These are phyloP conservation scores for Paramyrothecium sp. DNA, from an alignment of 2,329 filamentous ascomycete species.

Conservation along the genomic window DNA sequence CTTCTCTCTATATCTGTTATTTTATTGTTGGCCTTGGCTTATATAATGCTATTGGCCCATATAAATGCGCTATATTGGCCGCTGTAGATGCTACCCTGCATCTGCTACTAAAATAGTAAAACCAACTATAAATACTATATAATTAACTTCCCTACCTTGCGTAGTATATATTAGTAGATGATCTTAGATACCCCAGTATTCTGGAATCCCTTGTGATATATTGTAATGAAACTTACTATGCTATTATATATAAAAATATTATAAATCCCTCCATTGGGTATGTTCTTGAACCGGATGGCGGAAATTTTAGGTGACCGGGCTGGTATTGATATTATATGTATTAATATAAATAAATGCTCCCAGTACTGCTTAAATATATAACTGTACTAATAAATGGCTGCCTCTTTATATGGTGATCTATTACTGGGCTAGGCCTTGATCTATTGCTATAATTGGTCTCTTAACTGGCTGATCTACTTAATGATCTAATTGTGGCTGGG, in stretches of 20 bases:
- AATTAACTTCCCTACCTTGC: constrained; percentile 17
- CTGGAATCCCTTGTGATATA: constrained; percentile 18
- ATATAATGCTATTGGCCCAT: background rate
- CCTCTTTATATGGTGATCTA: background rate
- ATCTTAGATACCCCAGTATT: constrained; percentile 18
- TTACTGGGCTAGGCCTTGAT: background rate
- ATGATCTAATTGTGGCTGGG: background rate
- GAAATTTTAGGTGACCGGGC: constrained; percentile 4
- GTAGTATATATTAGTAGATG: constrained; percentile 21
- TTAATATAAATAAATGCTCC: constrained; percentile 7
- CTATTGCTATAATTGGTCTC: constrained; percentile 6
- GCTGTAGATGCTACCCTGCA: background rate
- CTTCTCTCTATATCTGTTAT: too few species aligned
- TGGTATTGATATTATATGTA: constrained; percentile 7
- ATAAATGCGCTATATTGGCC: background rate
- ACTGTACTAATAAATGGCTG: background rate
- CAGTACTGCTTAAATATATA: constrained; percentile 4
- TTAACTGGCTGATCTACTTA: constrained; percentile 1
- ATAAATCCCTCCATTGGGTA: constrained; percentile 7
- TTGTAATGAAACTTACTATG: constrained; percentile 14
- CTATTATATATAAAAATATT: constrained; percentile 10
- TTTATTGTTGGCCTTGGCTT: background rate
- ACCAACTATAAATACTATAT: background rate
- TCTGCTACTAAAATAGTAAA: too few species aligned
- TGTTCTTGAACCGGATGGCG: constrained; percentile 6